Percentiles rank a stretch among this genome's conserved stretches.
phyloP scores from a whole-genome alignment of 495 filamentous ascomycete genomes.

The Aspergillus ellipticus region DNA sequence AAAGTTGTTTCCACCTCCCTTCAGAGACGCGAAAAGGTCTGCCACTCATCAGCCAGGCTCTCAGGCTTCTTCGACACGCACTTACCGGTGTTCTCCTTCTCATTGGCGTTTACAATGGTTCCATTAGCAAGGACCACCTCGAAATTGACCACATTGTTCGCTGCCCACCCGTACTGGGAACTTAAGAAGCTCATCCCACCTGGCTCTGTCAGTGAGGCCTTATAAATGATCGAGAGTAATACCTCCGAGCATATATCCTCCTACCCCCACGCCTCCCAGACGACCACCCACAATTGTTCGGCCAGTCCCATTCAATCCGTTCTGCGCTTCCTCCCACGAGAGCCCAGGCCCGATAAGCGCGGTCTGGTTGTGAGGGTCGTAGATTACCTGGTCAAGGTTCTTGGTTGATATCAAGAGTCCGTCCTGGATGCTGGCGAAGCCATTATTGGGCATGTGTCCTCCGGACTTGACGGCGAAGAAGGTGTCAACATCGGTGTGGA shows the following conservation, averaged over 20 bases:
- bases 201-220: not conserved
- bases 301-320: slow-evolving; percentile 23
- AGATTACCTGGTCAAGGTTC: slow-evolving; percentile 33
- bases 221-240: not conserved
- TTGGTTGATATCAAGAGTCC: slow-evolving; percentile 39
- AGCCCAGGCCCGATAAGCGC: slow-evolving; percentile 39
- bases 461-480: slow-evolving; percentile 42
- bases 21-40: slow-evolving; percentile 56
- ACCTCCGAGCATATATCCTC: slow-evolving; percentile 40
- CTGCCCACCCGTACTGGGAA: slow-evolving; percentile 55
- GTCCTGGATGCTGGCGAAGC: slow-evolving; percentile 41
- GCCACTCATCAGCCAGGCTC: not conserved
- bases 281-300: slow-evolving; percentile 31
- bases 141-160: slow-evolving; percentile 50
- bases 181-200: slow-evolving; percentile 51
- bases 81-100: slow-evolving; percentile 34
- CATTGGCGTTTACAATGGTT: slow-evolving; percentile 47
- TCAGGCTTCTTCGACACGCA: not conserved
- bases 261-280: slow-evolving; percentile 27
- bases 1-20: slow-evolving; percentile 58
- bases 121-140: slow-evolving; percentile 56
- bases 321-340: slow-evolving; percentile 37
- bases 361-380: slow-evolving; percentile 32
- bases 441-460: slow-evolving; percentile 44
- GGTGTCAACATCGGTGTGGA: slow-evolving; percentile 34